Evolutionary conservation across 2,329 filamentous ascomycete genomes (phyloP), one percentile per base, ranked within the genome.

Genomic region (Phialophora chinensis): DNA sequence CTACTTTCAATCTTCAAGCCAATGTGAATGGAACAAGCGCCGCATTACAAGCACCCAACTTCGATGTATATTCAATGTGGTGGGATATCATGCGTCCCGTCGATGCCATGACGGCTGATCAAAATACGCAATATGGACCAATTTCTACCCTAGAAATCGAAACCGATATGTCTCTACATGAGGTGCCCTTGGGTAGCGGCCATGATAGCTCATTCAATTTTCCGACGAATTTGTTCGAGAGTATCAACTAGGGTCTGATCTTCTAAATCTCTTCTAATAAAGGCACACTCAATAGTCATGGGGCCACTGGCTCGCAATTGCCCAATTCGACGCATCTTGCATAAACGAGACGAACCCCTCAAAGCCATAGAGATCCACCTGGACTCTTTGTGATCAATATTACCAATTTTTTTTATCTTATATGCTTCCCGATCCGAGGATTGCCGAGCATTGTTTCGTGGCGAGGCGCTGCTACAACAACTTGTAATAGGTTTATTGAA

Each of bases 41-140:
- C 52, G 7, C 27, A 33, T 55, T 55, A 55, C 52, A 31, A 55
- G 52, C 52, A 55, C 52, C 52, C 52, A 55, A 55, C 27, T 55
- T 55, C 27, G 52, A 55, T 14, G 52, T 55, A 31, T 55, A 55
- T n/a, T 55, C 52, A 2, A 55, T 55, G 52, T 55, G 52, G 52
- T 55, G 52, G 52, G 52, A 55, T 55, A 55, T 55, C 52, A 55
- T 20, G 52, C 52, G 52, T 31, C 52, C 52, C 11, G 52, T 55
- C n/a, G 52, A 55, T 55, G 52, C 52, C 20, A 55, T 55, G 52
- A 55, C 52, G 27, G 25, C 27, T 27, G 52, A 55, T 17, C 52
- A 55, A 11, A 55, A 7, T 11, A 55, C 20, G 52, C 52, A 20
- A 33, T 55, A 55, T 25, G 27, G 17, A 7, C 52, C 52, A 2